These are phyloP conservation scores for Daedalea quercina DNA, from an alignment of 768 basidiomycete species.

Conservation along the genomic window DNA sequence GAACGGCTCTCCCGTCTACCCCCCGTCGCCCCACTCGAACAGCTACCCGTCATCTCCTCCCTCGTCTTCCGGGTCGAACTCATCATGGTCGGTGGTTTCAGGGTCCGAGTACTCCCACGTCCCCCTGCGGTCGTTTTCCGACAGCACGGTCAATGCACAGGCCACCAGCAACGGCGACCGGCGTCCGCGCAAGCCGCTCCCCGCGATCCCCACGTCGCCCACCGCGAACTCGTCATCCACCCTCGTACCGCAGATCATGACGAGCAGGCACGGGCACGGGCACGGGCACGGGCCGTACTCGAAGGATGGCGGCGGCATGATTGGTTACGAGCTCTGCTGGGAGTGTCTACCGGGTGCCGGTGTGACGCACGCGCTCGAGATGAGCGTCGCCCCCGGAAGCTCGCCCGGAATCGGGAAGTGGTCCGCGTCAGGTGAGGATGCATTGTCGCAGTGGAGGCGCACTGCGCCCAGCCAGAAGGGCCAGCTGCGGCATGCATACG, in stretches of 20 bases:
- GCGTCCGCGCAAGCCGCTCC: neutral
- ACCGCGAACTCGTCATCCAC: neutral
- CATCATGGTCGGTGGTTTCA: constrained; percentile 2
- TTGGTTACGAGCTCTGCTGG: constrained; percentile 84
- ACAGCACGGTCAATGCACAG: neutral
- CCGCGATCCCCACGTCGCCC: neutral
- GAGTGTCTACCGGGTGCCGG: constrained; percentile 75
- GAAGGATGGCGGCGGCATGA: neutral
- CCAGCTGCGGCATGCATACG: constrained; percentile 74
- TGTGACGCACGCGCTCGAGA: constrained; percentile 68
- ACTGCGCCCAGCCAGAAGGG: constrained; percentile 70
- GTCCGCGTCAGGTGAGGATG: constrained; percentile 49
- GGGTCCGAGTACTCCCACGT: neutral
- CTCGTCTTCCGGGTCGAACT: neutral
- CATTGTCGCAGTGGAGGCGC: constrained; percentile 53
- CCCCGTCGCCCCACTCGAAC: constrained; percentile 7
- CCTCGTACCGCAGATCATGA: neutral
- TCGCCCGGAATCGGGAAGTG: constrained; percentile 35
- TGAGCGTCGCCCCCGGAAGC: constrained; percentile 41
- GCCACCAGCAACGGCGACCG: neutral
- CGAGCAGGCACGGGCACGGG: neutral
- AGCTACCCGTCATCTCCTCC: constrained; percentile 8
- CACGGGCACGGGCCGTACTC: constrained; percentile 7
- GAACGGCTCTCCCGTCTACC: constrained; percentile 13
- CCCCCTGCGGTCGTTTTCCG: neutral